Percentiles rank a stretch among this genome's conserved stretches.
These are phyloP conservation scores for Ammopiptanthus mongolicus DNA, from an alignment of 306 rosid genomes.

Conservation along the genomic window DNA sequence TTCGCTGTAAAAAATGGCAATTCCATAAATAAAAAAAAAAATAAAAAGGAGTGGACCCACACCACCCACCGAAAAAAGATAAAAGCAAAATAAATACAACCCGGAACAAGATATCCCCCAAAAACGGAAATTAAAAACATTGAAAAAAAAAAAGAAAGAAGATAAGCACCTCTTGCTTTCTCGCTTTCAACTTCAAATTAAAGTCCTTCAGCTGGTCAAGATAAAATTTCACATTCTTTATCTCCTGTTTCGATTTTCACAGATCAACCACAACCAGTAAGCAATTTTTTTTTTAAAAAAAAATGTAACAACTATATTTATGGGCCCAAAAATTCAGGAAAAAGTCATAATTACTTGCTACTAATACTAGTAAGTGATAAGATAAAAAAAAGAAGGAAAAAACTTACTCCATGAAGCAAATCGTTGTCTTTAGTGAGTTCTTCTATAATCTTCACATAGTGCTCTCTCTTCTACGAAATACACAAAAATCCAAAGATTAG, in stretches of 20 bases:
- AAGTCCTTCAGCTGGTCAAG: constrained; percentile 7
- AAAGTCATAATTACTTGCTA: not conserved
- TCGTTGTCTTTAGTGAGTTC: constrained; percentile 21
- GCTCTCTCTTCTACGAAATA: constrained; percentile 37
- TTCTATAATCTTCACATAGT: constrained; percentile 22
- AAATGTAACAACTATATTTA: not conserved
- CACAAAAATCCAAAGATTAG: not conserved
- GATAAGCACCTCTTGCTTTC: constrained; percentile 32
- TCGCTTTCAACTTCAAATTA: constrained; percentile 42
- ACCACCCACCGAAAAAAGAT: not conserved
- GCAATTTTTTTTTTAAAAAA: not conserved
- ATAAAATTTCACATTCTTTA: constrained; percentile 29
- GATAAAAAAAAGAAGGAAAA: not conserved
- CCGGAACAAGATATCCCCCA: not conserved
- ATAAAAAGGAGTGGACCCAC: not conserved
- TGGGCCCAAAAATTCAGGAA: not conserved
- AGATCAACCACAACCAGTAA: not conserved
- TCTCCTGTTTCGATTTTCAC: constrained; percentile 37
- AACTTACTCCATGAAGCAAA: constrained; percentile 31
- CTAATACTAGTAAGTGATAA: not conserved
- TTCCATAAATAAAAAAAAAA: not conserved
- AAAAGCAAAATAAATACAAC: constrained; percentile 1
- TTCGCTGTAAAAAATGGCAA: constrained; percentile 24
- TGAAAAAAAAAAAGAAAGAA: not conserved
- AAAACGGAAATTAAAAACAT: not conserved